Percentiles rank a stretch among this genome's conserved stretches.
These are phyloP conservation scores for Cryptosporidium sp. DNA, from an alignment of 169 alveolate genomes.

Conservation along the genomic window DNA sequence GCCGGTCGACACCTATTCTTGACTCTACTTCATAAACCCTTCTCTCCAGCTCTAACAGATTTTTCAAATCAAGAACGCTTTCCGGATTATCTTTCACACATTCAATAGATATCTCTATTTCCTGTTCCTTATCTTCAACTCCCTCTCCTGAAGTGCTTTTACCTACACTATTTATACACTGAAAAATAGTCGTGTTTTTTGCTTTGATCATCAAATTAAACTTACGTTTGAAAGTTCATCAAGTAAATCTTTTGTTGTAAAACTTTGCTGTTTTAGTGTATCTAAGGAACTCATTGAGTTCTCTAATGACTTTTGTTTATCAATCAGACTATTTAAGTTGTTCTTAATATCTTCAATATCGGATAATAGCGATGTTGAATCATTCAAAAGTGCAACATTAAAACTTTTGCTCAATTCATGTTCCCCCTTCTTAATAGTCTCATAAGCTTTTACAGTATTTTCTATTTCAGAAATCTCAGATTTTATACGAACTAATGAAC, in stretches of 20 bases:
- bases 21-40: constrained; percentile 78
- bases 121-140: not conserved
- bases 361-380: constrained; percentile 8
- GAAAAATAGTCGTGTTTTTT: not conserved
- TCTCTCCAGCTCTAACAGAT: constrained; percentile 78
- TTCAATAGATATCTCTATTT: constrained; percentile 49
- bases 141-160: not conserved
- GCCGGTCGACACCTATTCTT: constrained; percentile 78
- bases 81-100: constrained; percentile 49
- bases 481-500: constrained; percentile 57
- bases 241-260: constrained; percentile 34
- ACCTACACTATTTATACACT: not conserved
- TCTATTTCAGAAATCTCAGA: constrained; percentile 66
- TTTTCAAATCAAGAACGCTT: constrained; percentile 67
- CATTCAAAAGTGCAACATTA: constrained; percentile 37
- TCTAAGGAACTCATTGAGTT: constrained; percentile 17
- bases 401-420: not conserved
- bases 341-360: constrained; percentile 55
- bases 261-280: constrained; percentile 36
- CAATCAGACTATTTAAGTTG: constrained; percentile 31
- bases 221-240: constrained; percentile 67
- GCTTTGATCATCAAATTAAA: not conserved
- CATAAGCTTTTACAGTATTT: constrained; percentile 23
- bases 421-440: constrained; percentile 10
- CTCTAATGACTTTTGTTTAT: constrained; percentile 28